Base-by-base conservation (phyloP, 2,329 filamentous ascomycete species). In the Fusarium buharicum region DNA sequence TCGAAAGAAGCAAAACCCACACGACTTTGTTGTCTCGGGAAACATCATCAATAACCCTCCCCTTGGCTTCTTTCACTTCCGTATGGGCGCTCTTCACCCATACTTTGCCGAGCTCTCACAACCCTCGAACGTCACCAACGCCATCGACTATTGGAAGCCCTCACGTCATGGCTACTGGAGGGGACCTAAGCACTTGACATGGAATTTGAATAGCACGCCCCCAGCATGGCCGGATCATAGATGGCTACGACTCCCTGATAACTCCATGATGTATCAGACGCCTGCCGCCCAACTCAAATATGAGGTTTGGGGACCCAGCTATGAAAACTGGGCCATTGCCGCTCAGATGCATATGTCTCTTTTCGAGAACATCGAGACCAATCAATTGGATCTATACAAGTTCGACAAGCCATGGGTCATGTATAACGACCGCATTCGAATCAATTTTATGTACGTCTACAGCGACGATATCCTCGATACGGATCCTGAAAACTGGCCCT, bases 31-130 rank as follows among this genome's bases (percentile, higher is more conserved):
- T 11, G 63, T 66, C 14, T 58, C 64, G 6, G 63, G 51, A 3
- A 66, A 66, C 1, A 62, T 66, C 4, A 67, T 66, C 39, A 67
- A 66, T 6, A 66, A 67, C 6, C 64, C 64, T 27, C 64, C 64
- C 3, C 45, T 66, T 1, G 63, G 63, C 2, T 66, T 66, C 44
- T 55, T 66, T 14, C 64, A 66, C 13, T 61, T 51, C 33, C 63
- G 50, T 16, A 61, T 67, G 55, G 63, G 63, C 7, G 64, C 64
- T 8, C 46, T 66, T 0, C 63, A 66, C 12, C 64, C 64, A 14
- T 66, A 64, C 30, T 50, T 66, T 1, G 59, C 63, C 2, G 64
- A 66, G 20, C 27, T 30, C 2, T 31, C 50, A 12, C 11, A 52
- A 9, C 43, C 63, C 0, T 14, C 17, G 7, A 49, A 53, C 2